A percentile compares a stretch with the other conserved stretches of the same genome.
These are phyloP conservation scores for Candida parachauliodes DNA, from an alignment of 805 yeast genomes.

Conservation along the genomic window DNA sequence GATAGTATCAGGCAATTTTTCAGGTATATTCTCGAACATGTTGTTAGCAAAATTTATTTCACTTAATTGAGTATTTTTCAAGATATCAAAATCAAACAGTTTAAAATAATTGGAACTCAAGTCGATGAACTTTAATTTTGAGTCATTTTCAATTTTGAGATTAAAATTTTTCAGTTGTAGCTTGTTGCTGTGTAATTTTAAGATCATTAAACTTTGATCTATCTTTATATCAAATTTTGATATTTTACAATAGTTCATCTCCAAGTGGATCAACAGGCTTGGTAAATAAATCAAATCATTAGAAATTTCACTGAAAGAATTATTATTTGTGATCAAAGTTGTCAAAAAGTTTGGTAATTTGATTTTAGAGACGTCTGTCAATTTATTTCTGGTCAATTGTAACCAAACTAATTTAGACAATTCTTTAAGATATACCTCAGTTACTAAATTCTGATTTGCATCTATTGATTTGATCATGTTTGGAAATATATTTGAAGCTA, in stretches of 20 bases:
- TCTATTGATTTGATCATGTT: conserved; percentile 7
- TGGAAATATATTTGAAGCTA: conserved; percentile 1
- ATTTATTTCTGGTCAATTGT: conserved; percentile 4
- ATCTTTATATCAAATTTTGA: conserved; percentile 1
- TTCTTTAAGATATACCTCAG: conserved; percentile 1
- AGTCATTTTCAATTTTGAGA: not conserved
- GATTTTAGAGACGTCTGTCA: conserved; percentile 2
- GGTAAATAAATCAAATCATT: conserved; percentile 5
- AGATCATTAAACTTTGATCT: conserved; percentile 2
- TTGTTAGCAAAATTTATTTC: conserved; percentile 9
- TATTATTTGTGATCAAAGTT: conserved; percentile 7
- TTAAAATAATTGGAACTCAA: conserved; percentile 7
- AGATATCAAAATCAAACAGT: conserved; percentile 6
- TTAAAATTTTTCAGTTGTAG: conserved; percentile 4
- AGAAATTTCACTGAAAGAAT: conserved; percentile 4
- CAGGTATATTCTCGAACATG: conserved; percentile 5
- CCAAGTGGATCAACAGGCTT: conserved; percentile 7
- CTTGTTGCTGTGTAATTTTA: conserved; percentile 6
- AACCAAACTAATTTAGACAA: conserved; percentile 8
- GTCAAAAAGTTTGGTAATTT: conserved; percentile 5
- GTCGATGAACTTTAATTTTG: conserved; percentile 8
- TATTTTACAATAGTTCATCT: conserved; percentile 8
- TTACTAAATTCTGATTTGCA: conserved; percentile 5
- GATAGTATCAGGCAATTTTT: conserved; percentile 1
- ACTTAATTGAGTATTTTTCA: conserved; percentile 2